Evolutionary conservation across 306 rosid species (phyloP).

Genomic region (Pueraria montana): DNA sequence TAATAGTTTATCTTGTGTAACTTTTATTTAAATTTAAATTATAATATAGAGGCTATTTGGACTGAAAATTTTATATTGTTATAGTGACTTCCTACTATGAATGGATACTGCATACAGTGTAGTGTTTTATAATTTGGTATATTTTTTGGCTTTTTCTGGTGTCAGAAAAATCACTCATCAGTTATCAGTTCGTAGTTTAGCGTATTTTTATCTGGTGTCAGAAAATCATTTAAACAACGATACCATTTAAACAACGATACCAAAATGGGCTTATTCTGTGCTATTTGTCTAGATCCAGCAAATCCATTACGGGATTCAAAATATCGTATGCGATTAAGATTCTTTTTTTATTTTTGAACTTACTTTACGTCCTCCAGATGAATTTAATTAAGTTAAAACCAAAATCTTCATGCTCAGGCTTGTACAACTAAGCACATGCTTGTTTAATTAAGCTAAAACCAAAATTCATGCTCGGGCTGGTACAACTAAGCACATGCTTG

Average conservation of each 20-base stretch:
- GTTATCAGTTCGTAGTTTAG: neutral
- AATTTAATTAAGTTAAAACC: neutral
- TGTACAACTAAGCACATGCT: too few species aligned
- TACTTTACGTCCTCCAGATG: neutral
- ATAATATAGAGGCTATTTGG: too few species aligned
- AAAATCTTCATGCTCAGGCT: neutral
- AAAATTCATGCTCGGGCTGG: too few species aligned
- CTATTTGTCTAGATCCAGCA: neutral
- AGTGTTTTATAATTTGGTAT: neutral
- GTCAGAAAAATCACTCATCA: neutral
- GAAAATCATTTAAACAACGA: conserved; percentile 49
- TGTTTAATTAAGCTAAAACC: too few species aligned
- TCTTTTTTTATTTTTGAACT: neutral
- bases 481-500: neutral
- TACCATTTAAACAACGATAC: conserved; percentile 41
- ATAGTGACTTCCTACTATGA: too few species aligned
- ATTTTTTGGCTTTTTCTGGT: neutral
- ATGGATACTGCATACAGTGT: too few species aligned
- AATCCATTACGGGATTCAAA: conserved; percentile 8
- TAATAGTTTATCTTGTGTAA: too few species aligned
- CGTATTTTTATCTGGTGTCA: conserved; percentile 34
- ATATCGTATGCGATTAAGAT: neutral
- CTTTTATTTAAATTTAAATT: too few species aligned
- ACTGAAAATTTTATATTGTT: too few species aligned
- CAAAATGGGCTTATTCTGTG: neutral